Base-by-base conservation (phyloP, 1,139 yeast species). In the Suhomyces yuchorum region DNA sequence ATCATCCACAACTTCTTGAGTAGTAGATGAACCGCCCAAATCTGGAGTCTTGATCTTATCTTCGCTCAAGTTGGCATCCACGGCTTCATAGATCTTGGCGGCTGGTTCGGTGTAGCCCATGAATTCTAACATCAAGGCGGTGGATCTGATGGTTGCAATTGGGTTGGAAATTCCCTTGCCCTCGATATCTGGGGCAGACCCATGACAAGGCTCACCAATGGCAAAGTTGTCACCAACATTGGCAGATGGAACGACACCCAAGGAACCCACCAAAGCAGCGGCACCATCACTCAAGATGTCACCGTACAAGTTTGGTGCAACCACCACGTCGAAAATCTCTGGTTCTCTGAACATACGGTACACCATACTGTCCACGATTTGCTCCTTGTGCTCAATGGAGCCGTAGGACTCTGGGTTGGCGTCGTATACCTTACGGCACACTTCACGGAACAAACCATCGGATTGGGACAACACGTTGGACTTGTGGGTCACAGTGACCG, bases 171-270 rank as follows among this genome's bases (percentile, higher is more conserved):
- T 92, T 60, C 87, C 95, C 68, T 81, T 84, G 60, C 99, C 99
- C 67, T 91, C 97, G 57, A 93, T 93, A 68, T 93, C 99, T 48
- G 99, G 99, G 49, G 99, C 99, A 51, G 96, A 88, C 52, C 99
- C 99, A 72, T 93, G 99, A 68, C 98, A 92, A 63, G 99, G 99
- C 73, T 93, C 99, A 68, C 99, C 99, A 67, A 93, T 91, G 55
- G 96, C 97, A 65, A 93, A 93, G 67, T 78, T 74, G 65, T 91
- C 97, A 62, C 99, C 99, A 49, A 93, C 99, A 64, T 93, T 93
- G 56, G 98, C 98, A 49, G 96, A 87, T 60, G 99, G 99, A 52
- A 95, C 98, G 51, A 93, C 96, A 65, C 99, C 99, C 56, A 93
- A 81, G 28, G 99, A 93, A 44, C 99, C 99, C 40, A 93, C 99